Evolutionary conservation across 805 yeast genomes (phyloP).

Genomic region (Saccharomyces jurei): DNA sequence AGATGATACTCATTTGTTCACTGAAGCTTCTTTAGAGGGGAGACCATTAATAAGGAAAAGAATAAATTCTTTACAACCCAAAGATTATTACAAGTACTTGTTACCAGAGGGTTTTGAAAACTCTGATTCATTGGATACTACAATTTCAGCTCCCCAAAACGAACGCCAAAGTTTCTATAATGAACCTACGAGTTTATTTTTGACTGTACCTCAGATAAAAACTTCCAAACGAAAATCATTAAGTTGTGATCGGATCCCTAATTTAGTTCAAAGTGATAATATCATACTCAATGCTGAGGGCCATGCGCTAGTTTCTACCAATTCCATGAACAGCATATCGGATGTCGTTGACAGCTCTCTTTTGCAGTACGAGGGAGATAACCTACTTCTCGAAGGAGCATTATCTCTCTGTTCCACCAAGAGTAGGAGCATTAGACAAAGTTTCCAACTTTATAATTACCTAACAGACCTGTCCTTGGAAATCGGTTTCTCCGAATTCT

Average conservation of each 20-base stretch:
- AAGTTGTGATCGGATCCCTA: slow-evolving; percentile 15
- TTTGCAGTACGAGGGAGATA: neutral
- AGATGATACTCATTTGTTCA: neutral
- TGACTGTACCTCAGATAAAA: slow-evolving; percentile 4
- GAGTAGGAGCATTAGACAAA: neutral
- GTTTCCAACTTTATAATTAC: slow-evolving; percentile 5
- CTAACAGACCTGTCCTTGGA: slow-evolving; percentile 5
- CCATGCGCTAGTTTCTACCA: neutral
- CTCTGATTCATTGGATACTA: neutral
- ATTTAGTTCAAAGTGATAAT: neutral
- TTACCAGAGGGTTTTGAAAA: neutral
- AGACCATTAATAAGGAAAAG: neutral
- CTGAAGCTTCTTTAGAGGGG: neutral
- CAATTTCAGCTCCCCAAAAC: neutral
- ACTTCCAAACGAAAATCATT: slow-evolving; percentile 8
- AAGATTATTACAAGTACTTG: neutral
- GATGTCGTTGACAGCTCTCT: neutral
- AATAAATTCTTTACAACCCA: neutral
- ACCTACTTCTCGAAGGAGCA: neutral
- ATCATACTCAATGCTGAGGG: neutral
- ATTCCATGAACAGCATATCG: neutral
- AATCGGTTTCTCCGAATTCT: slow-evolving; percentile 12
- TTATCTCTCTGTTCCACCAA: neutral
- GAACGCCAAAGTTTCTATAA: neutral
- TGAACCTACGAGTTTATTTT: slow-evolving; percentile 1